phyloP scores from a whole-genome alignment of 1,284 basidiomycete genomes.

The Cutaneotrichosporon daszewskae region DNA sequence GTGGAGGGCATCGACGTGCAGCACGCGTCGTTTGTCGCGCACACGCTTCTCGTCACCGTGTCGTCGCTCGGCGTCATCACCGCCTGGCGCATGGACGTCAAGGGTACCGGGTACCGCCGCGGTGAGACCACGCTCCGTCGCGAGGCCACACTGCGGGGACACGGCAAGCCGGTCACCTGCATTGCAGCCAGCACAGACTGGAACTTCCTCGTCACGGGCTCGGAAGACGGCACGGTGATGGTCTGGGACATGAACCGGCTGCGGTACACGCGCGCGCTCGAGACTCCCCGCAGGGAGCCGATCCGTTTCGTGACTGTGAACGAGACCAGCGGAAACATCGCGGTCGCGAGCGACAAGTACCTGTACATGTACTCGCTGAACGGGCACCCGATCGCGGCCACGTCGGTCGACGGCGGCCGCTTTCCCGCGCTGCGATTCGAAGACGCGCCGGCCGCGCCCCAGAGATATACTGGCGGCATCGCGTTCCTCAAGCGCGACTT shows the following conservation, averaged over 20 bases:
- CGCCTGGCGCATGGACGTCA: constrained; percentile 60
- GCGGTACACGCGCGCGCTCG: constrained; percentile 67
- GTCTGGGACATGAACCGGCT: constrained; percentile 88
- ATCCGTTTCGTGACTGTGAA: constrained; percentile 72
- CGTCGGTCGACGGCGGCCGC: constrained; percentile 20
- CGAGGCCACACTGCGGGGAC: constrained; percentile 70
- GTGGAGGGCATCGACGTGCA: constrained; percentile 66
- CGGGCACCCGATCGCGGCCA: constrained; percentile 43
- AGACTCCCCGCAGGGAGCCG: constrained; percentile 55
- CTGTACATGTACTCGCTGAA: constrained; percentile 46
- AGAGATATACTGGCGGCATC: constrained; percentile 40
- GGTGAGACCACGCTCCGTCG: constrained; percentile 49
- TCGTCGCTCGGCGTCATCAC: constrained; percentile 69
- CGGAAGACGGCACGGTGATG: constrained; percentile 74
- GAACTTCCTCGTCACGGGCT: constrained; percentile 79
- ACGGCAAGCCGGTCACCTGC: constrained; percentile 62
- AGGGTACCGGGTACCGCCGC: constrained; percentile 24
- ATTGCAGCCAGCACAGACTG: constrained; percentile 72
- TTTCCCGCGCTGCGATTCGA: constrained; percentile 15
- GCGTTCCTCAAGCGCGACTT: constrained; percentile 43
- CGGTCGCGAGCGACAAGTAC: constrained; percentile 31
- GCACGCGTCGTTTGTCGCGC: constrained; percentile 70
- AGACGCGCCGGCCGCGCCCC: not conserved
- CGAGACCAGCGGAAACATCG: constrained; percentile 65
- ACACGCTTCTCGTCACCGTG: constrained; percentile 66